A percentile compares a stretch with the other conserved stretches of the same genome.
Conservation (phyloP, 371 early-diverging fungal species). For the Haplosporangium sp. region DNA sequence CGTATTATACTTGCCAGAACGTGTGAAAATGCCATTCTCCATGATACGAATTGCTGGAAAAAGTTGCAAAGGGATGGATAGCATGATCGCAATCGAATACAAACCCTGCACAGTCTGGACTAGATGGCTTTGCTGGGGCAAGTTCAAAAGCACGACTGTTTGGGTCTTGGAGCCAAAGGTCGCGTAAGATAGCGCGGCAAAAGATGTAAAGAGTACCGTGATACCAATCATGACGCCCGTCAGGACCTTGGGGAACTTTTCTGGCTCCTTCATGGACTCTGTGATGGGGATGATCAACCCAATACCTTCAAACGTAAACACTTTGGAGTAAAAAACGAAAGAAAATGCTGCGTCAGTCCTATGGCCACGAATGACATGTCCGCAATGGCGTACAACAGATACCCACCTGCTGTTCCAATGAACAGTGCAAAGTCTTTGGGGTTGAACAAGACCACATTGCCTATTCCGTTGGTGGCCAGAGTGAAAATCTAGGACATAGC, state of each 20-base stretch:
- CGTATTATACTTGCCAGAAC: constrained; percentile 72
- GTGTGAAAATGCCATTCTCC: constrained; percentile 78
- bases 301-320: constrained; percentile 92
- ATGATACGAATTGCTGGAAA: constrained; percentile 90
- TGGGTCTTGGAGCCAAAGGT: constrained; percentile 83
- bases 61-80: constrained; percentile 85
- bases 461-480: constrained; percentile 66
- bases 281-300: constrained; percentile 82
- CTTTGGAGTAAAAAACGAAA: constrained; percentile 14
- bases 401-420: constrained; percentile 82
- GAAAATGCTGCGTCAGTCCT: not conserved
- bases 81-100: constrained; percentile 88
- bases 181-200: constrained; percentile 84
- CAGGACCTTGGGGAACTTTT: constrained; percentile 78
- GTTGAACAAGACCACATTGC: constrained; percentile 74
- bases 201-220: constrained; percentile 74
- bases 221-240: constrained; percentile 74
- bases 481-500: constrained; percentile 35
- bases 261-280: constrained; percentile 84
- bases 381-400: too few relatives aligned
- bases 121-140: constrained; percentile 73
- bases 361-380: not conserved
- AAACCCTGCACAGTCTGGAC: constrained; percentile 78
- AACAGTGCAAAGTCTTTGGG: constrained; percentile 78
- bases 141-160: constrained; percentile 83